A percentile compares a stretch with the other conserved stretches of the same genome.
These are phyloP conservation scores for Podila verticillata DNA, from an alignment of 192 early-diverging fungal species.

Conservation along the genomic window DNA sequence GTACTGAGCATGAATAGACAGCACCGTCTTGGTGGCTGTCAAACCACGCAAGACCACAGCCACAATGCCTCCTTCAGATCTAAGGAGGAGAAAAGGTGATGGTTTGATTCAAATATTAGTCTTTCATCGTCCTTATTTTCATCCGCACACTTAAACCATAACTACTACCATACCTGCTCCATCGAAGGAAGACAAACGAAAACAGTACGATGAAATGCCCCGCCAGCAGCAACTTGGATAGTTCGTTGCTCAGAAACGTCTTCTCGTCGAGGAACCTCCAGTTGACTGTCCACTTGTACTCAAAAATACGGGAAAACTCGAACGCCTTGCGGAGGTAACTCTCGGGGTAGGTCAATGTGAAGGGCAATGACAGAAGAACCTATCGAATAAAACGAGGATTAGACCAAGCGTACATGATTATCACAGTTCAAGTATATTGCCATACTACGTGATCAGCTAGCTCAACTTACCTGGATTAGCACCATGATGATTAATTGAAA, in stretches of 20 bases:
- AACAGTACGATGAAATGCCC: slow-evolving; percentile 71
- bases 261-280: slow-evolving; percentile 86
- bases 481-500: slow-evolving; percentile 54
- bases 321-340: slow-evolving; percentile 84
- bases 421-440: neutral
- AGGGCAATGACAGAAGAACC: slow-evolving; percentile 51
- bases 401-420: neutral
- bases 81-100: neutral
- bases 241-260: slow-evolving; percentile 69
- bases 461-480: slow-evolving; percentile 55
- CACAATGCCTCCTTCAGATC: slow-evolving; percentile 49
- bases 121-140: neutral
- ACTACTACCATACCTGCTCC: slow-evolving; percentile 57
- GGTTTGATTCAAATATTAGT: neutral
- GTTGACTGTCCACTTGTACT: slow-evolving; percentile 96
- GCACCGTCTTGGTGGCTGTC: slow-evolving; percentile 9
- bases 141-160: neutral
- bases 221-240: slow-evolving; percentile 66
- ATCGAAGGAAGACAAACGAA: slow-evolving; percentile 64
- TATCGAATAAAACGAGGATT: slow-evolving; percentile 2
- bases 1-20: slow-evolving; percentile 26
- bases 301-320: slow-evolving; percentile 87
- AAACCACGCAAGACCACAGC: slow-evolving; percentile 30
- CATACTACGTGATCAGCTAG: neutral
- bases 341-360: slow-evolving; percentile 51